Conservation (phyloP, 768 basidiomycete genomes). For the Vararia minispora region DNA sequence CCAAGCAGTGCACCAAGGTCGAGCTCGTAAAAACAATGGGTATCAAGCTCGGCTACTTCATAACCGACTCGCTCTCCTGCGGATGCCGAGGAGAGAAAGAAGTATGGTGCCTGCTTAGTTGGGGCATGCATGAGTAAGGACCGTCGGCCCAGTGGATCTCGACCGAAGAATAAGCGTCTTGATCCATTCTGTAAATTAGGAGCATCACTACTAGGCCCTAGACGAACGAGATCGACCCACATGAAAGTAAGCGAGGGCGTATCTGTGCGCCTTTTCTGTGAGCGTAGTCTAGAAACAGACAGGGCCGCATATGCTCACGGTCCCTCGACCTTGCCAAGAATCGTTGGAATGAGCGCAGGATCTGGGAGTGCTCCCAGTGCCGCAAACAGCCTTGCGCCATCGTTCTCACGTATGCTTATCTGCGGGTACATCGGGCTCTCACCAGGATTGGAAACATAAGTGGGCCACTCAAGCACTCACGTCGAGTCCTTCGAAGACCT, state of each 20-base stretch:
- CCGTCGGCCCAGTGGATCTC: slow-evolving; percentile 79
- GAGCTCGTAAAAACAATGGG: slow-evolving; percentile 44
- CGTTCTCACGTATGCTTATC: slow-evolving; percentile 57
- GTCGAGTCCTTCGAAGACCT: slow-evolving; percentile 75
- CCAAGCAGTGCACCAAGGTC: slow-evolving; percentile 25
- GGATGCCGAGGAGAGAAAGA: slow-evolving; percentile 61
- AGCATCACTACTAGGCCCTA: too few relatives aligned
- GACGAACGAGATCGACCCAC: slow-evolving; percentile 28
- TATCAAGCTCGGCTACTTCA: slow-evolving; percentile 50
- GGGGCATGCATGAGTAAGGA: slow-evolving; percentile 71
- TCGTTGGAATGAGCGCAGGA: slow-evolving; percentile 31
- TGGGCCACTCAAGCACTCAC: slow-evolving; percentile 26
- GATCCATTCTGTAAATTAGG: slow-evolving; percentile 29
- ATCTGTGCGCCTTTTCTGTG: slow-evolving; percentile 30
- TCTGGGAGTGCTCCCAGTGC: slow-evolving; percentile 17
- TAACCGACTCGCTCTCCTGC: slow-evolving; percentile 33
- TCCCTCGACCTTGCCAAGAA: slow-evolving; percentile 62
- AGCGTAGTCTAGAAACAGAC: not conserved
- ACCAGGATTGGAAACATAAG: not conserved
- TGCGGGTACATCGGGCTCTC: slow-evolving; percentile 17
- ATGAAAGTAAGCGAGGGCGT: slow-evolving; percentile 73
- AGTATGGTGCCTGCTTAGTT: slow-evolving; percentile 31
- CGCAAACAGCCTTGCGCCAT: slow-evolving; percentile 45
- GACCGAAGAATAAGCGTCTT: slow-evolving; percentile 52
- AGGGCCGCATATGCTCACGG: slow-evolving; percentile 43